These are phyloP conservation scores for Starmerella stigmatis DNA, from an alignment of 805 yeast species.

Conservation along the genomic window DNA sequence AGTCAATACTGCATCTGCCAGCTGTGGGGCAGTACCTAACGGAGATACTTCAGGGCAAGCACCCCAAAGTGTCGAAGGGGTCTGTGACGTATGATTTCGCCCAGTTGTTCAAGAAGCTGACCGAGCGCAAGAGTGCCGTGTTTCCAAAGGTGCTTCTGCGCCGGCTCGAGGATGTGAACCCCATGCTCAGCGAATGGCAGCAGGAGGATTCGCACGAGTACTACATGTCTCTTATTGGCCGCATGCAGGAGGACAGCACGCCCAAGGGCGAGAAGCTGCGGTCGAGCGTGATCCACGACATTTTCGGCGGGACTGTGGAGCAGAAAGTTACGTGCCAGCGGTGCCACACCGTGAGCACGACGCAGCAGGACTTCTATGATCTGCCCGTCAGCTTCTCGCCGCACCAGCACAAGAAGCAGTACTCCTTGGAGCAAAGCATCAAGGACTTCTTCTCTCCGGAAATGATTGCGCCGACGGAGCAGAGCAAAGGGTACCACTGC, in stretches of 20 bases:
- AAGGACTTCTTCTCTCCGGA: slow-evolving; percentile 78
- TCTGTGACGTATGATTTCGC: slow-evolving; percentile 30
- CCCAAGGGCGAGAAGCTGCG: slow-evolving; percentile 82
- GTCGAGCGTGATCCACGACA: slow-evolving; percentile 74
- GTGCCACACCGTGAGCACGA: slow-evolving; percentile 74
- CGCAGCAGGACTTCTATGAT: slow-evolving; percentile 91
- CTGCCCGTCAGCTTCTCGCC: slow-evolving; percentile 63
- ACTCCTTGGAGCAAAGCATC: slow-evolving; percentile 64
- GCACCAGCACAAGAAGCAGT: slow-evolving; percentile 33
- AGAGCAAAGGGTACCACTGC: slow-evolving; percentile 54
- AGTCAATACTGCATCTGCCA: slow-evolving; percentile 81
- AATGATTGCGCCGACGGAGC: slow-evolving; percentile 34
- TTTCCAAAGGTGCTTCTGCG: slow-evolving; percentile 67
- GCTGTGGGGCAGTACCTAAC: slow-evolving; percentile 74
- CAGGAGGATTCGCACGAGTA: slow-evolving; percentile 98
- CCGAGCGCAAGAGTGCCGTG: slow-evolving; percentile 38
- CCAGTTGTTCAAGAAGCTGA: slow-evolving; percentile 23
- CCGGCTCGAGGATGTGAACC: slow-evolving; percentile 71
- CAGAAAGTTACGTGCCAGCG: slow-evolving; percentile 76
- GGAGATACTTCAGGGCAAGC: slow-evolving; percentile 50
- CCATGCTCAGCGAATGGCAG: slow-evolving; percentile 96
- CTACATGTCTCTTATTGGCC: slow-evolving; percentile 78
- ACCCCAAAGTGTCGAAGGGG: slow-evolving; percentile 24
- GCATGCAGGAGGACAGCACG: slow-evolving; percentile 84
- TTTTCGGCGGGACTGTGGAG: slow-evolving; percentile 81